Evolutionary conservation across 371 early-diverging fungal genomes (phyloP), one percentile per base, ranked within the genome.

Genomic region (Entomophthora muscae): DNA sequence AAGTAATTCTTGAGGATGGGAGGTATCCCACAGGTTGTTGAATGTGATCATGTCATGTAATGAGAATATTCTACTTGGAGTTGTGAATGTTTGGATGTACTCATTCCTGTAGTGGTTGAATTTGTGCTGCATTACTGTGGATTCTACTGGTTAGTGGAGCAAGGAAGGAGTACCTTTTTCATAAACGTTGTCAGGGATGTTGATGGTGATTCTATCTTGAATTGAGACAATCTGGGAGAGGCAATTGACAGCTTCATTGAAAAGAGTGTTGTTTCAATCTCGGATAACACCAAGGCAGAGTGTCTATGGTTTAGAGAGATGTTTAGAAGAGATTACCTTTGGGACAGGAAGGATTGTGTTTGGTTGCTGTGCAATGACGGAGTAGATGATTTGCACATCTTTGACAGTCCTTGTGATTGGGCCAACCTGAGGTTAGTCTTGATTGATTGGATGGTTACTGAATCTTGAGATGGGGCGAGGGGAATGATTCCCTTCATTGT

Each of bases 401-500:
- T 26, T 27, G 5, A 55, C 26, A n/a, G 55, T 55, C 26, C 55
- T 55, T 3, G 55, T 26, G 10, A 55, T 55, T n/a, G 55, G 55
- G 22, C 55, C 55, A 55, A 55, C 28, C 55, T 55, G n/a, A 55
- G 42, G 17, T 42, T 42, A 17, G 5, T 42, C 5, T 42, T 42
- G 42, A 5, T 10, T 17, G 17, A 42, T 42, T 17, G 17, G 5
- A 42, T 10, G 10, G 12, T 55, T 55, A 55, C 55, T 21, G 67
- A 64, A 61, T 73, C 73, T 60, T 70, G 73, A 52, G 69, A 64
- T 52, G 62, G 65, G 23, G 73, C 65, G 30, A 71, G 63, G 21
- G 73, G 71, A 52, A 73, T 68, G 28, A 73, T 67, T 10, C 69
- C 70, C 22, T 58, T 21, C 17, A 69, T 66, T 13, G 69, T 66